These are phyloP conservation scores for Fallopia convolvulus DNA, from an alignment of 148 eudicot genomes.

Conservation along the genomic window DNA sequence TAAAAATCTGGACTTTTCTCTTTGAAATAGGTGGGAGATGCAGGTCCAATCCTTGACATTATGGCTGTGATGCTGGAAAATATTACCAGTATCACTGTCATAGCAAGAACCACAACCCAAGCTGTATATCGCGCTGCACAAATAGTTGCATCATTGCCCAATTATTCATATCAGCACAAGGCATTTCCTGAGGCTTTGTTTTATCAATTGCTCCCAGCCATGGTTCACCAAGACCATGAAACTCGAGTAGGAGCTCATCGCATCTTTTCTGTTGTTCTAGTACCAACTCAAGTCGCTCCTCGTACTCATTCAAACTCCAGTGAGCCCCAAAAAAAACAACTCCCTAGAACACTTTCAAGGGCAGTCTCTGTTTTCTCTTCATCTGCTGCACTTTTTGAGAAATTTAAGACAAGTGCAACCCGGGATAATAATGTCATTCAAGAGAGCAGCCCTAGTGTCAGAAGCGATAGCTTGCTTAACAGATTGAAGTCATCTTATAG, in stretches of 20 bases:
- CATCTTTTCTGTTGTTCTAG: constrained; percentile 87
- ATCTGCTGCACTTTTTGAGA: constrained; percentile 92
- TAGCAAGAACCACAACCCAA: constrained; percentile 72
- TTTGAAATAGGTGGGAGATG: constrained; percentile 85
- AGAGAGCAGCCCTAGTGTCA: constrained; percentile 13
- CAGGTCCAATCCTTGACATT: constrained; percentile 80
- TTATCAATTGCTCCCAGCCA: constrained; percentile 90
- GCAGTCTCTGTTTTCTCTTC: constrained; percentile 93
- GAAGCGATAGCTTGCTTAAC: constrained; percentile 43
- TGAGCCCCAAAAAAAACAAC: constrained; percentile 28
- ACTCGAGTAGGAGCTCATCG: constrained; percentile 82
- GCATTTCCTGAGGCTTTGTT: constrained; percentile 95
- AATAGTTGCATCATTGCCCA: constrained; percentile 79
- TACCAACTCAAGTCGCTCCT: constrained; percentile 91
- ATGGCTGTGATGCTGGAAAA: constrained; percentile 93
- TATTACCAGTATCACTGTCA: constrained; percentile 55
- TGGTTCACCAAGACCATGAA: constrained; percentile 92
- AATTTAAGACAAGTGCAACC: constrained; percentile 51
- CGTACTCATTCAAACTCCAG: constrained; percentile 20
- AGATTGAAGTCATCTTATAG: constrained; percentile 75
- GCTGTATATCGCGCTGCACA: constrained; percentile 93
- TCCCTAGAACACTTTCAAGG: constrained; percentile 85
- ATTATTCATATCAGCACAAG: constrained; percentile 67
- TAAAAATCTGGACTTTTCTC: too few species aligned
- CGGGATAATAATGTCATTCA: constrained; percentile 28